Evolutionary conservation across 306 rosid genomes (phyloP).

Genomic region (Casuarina glauca): DNA sequence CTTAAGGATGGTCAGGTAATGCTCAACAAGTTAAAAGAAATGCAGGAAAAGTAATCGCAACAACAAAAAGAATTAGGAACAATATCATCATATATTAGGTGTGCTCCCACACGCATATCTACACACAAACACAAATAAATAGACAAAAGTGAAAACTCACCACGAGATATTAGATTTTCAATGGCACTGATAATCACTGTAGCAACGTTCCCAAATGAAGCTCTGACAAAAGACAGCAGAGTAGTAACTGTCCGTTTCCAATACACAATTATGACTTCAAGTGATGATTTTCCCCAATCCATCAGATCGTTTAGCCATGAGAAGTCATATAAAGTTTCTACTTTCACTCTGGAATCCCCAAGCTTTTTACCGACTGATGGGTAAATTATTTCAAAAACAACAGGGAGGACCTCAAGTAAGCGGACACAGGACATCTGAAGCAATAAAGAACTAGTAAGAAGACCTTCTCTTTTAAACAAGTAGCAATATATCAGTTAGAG

Average conservation of each 20-base stretch:
- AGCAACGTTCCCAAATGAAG: constrained; percentile 45
- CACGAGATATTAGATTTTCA: constrained; percentile 62
- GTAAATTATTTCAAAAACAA: constrained; percentile 55
- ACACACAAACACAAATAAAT: not conserved
- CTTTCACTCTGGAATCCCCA: constrained; percentile 37
- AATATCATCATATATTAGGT: constrained; percentile 2
- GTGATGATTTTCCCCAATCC: constrained; percentile 95
- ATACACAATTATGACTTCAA: constrained; percentile 76
- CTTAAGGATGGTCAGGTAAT: constrained; percentile 23
- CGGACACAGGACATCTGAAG: constrained; percentile 97
- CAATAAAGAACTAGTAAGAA: constrained; percentile 39
- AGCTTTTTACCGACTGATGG: constrained; percentile 30
- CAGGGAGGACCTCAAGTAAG: constrained; percentile 86
- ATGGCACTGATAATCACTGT: constrained; percentile 47
- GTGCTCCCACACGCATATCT: not conserved
- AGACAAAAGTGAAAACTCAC: constrained; percentile 49
- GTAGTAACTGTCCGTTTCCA: constrained; percentile 70
- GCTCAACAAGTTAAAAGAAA: not conserved
- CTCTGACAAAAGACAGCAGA: constrained; percentile 65
- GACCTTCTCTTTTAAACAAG: constrained; percentile 28
- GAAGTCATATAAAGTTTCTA: constrained; percentile 46
- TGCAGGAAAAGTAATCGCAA: not conserved
- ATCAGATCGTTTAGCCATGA: constrained; percentile 77
- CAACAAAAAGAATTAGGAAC: not conserved
- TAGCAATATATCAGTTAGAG: constrained; percentile 9